Evolutionary conservation across 331 rosid genomes (phyloP).

Genomic region (Malus hybrid): DNA sequence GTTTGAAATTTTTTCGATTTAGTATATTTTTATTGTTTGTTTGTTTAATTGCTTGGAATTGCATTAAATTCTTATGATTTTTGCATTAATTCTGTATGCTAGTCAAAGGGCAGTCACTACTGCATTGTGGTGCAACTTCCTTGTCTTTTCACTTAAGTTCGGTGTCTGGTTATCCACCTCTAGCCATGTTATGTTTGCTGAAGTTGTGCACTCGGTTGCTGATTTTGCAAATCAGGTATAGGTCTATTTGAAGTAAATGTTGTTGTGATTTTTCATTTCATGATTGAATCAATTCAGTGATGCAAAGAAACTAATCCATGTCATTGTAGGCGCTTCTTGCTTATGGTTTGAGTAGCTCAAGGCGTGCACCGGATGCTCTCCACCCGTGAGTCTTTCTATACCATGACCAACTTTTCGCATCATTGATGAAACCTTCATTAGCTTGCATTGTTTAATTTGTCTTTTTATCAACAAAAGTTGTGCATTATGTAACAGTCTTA

Average conservation of each 20-base stretch:
- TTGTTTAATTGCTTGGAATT: not conserved
- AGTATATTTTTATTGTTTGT: not conserved
- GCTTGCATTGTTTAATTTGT: not conserved
- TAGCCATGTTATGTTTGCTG: constrained; percentile 94
- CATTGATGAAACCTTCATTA: not conserved
- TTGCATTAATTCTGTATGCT: constrained; percentile 13
- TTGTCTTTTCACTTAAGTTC: constrained; percentile 91
- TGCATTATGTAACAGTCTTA: not conserved
- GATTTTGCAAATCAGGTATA: constrained; percentile 94
- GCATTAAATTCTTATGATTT: not conserved
- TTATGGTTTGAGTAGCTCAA: constrained; percentile 91
- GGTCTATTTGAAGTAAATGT: not conserved
- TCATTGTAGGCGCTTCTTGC: constrained; percentile 89
- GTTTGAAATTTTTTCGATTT: not conserved
- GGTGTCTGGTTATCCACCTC: constrained; percentile 79
- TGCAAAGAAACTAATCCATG: constrained; percentile 29
- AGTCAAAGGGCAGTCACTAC: constrained; percentile 95
- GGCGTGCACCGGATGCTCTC: constrained; percentile 97
- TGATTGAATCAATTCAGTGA: not conserved
- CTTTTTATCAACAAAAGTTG: not conserved
- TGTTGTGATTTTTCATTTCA: not conserved
- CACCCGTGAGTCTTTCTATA: constrained; percentile 75
- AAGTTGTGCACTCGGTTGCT: constrained; percentile 82
- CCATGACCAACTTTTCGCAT: not conserved
- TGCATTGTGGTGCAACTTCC: constrained; percentile 97